Conservation (phyloP, 495 filamentous ascomycete genomes). For the Alectoria sarmentosa region DNA sequence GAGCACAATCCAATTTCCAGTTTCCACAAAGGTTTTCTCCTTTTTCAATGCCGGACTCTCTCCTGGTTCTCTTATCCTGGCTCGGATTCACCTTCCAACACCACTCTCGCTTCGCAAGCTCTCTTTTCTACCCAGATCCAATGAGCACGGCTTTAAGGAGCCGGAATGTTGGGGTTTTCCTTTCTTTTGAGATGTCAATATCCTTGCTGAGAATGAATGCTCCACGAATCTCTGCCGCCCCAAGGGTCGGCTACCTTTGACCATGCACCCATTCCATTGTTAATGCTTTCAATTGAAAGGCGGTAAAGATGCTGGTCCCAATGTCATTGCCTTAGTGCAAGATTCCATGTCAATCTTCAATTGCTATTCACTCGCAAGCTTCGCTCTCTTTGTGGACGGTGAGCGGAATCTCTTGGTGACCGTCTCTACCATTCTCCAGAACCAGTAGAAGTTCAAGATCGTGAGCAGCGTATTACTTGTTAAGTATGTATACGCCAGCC, state of each 20-base stretch:
- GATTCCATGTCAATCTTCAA: not conserved
- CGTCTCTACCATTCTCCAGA: slow-evolving; percentile 87
- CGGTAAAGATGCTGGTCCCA: not conserved
- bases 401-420: slow-evolving; percentile 51
- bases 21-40: too few relatives aligned
- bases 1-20: too few relatives aligned
- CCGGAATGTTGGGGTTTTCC: too few relatives aligned
- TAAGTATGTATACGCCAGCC: slow-evolving; percentile 71
- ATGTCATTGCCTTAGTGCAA: not conserved
- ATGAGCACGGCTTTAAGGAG: too few relatives aligned
- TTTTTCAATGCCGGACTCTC: too few relatives aligned
- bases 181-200: not conserved
- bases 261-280: too few relatives aligned
- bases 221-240: not conserved
- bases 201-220: not conserved
- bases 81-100: too few relatives aligned
- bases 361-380: slow-evolving; percentile 12
- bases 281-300: not conserved
- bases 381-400: not conserved
- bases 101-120: too few relatives aligned
- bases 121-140: too few relatives aligned
- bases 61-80: too few relatives aligned
- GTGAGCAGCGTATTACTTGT: slow-evolving; percentile 72
- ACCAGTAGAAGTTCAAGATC: slow-evolving; percentile 87
- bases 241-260: too few relatives aligned